A percentile compares a stretch with the other conserved stretches of the same genome.
phyloP scores from a whole-genome alignment of 2,329 filamentous ascomycete genomes.

The Aspergillus jensenii region DNA sequence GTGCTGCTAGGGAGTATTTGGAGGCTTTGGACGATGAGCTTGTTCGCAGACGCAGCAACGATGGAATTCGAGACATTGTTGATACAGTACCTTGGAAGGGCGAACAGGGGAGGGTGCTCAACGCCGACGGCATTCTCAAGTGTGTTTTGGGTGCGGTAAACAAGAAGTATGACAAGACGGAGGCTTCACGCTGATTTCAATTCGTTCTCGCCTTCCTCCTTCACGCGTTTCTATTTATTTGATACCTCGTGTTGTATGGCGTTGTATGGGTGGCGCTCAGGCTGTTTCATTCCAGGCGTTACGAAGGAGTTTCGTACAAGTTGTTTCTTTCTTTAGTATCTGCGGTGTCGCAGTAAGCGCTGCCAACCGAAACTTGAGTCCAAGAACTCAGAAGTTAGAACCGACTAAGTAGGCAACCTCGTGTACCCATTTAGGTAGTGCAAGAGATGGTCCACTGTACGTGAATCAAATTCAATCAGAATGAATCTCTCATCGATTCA shows the following conservation, averaged over 20 bases:
- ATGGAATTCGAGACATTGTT: conserved; percentile 74
- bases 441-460: too few relatives aligned
- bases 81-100: conserved; percentile 77
- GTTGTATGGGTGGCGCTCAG: neutral
- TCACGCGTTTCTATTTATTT: neutral
- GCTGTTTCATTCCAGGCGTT: neutral
- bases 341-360: neutral
- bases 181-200: conserved; percentile 16
- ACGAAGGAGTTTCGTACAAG: neutral
- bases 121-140: conserved; percentile 74
- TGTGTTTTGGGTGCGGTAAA: conserved; percentile 77
- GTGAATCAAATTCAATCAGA: too few relatives aligned
- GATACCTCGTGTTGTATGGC: neutral
- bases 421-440: too few relatives aligned
- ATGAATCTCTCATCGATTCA: too few relatives aligned
- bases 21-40: conserved; percentile 74
- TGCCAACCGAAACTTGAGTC: neutral
- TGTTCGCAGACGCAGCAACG: conserved; percentile 47
- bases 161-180: conserved; percentile 58
- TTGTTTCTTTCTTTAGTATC: neutral
- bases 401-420: too few relatives aligned
- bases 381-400: too few relatives aligned
- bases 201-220: neutral
- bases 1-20: conserved; percentile 63
- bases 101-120: conserved; percentile 53